Percentiles rank a stretch among this genome's conserved stretches.
Conservation (phyloP, 2,329 filamentous ascomycete species). For the Neonectria ditissima region DNA sequence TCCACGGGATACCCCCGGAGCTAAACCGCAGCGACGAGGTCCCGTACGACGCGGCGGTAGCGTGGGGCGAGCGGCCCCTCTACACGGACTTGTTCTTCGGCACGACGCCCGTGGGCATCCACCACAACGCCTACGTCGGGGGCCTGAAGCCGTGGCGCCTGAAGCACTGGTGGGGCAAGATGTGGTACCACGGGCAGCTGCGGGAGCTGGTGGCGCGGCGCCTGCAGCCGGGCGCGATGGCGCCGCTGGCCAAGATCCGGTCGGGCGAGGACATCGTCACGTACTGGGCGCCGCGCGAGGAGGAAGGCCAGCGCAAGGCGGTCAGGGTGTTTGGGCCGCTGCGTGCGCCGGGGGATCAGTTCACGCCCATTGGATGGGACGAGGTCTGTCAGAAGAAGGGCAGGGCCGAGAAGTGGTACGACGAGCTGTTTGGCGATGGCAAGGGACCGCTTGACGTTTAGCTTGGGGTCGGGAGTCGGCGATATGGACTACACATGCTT, state of each 20-base stretch:
- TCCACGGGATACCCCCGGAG: conserved; percentile 45
- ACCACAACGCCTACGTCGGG: conserved; percentile 52
- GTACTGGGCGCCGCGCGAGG: conserved; percentile 42
- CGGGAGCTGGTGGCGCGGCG: conserved; percentile 46
- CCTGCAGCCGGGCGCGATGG: conserved; percentile 27
- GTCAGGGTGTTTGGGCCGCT: conserved; percentile 43
- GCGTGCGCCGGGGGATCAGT: conserved; percentile 28
- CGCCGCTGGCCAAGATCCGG: conserved; percentile 38
- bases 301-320: conserved; percentile 25
- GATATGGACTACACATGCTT: neutral
- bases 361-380: conserved; percentile 47
- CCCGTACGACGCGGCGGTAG: conserved; percentile 28
- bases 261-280: conserved; percentile 23
- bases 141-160: conserved; percentile 49
- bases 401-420: conserved; percentile 45
- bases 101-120: conserved; percentile 51
- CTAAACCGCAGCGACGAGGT: conserved; percentile 29
- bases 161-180: conserved; percentile 51
- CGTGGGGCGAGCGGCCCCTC: conserved; percentile 50
- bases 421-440: conserved; percentile 50
- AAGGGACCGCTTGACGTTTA: conserved; percentile 45
- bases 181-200: conserved; percentile 51
- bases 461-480: neutral
- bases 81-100: conserved; percentile 55
- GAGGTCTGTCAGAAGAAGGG: conserved; percentile 49